phyloP scores from a whole-genome alignment of 169 alveolate genomes.

The Plasmodium knowlesi region DNA sequence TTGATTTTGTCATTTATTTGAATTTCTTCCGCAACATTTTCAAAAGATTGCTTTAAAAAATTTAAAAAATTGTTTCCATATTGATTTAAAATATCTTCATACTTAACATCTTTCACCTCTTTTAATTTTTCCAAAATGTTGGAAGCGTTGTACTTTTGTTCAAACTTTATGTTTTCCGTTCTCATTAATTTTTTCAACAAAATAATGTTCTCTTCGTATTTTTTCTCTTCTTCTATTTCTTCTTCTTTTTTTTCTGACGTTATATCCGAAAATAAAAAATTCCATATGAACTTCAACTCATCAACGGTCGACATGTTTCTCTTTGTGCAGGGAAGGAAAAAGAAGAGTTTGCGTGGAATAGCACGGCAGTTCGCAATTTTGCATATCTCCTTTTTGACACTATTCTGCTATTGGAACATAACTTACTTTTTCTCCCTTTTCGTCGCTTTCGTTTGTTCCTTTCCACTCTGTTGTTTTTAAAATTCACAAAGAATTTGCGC shows the following conservation, averaged over 20 bases:
- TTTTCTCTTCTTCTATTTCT: conserved; percentile 24
- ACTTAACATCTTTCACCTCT: conserved; percentile 43
- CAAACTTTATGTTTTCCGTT: conserved; percentile 70
- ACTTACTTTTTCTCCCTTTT: background rate
- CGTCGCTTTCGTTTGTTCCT: background rate
- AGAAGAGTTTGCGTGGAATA: background rate
- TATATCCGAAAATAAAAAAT: conserved; percentile 60
- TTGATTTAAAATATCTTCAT: conserved; percentile 64
- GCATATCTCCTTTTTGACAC: background rate
- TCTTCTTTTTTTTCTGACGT: conserved; percentile 29
- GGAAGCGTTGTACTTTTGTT: conserved; percentile 64
- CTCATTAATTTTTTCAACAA: conserved; percentile 61
- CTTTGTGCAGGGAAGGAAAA: background rate
- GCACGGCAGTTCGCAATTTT: background rate
- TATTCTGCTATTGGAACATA: background rate
- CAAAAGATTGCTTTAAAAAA: conserved; percentile 69
- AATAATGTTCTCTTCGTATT: conserved; percentile 58
- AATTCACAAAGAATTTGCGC: background rate
- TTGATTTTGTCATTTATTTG: conserved; percentile 71
- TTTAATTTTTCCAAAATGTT: conserved; percentile 65
- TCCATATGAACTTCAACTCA: conserved; percentile 69
- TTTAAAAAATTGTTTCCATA: conserved; percentile 64
- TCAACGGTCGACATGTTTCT: conserved; percentile 62
- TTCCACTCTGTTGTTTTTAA: background rate
- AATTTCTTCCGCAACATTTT: conserved; percentile 69